These are phyloP conservation scores for Fusarium neocosmosporiellum DNA, from an alignment of 2,329 filamentous ascomycete species.

Conservation along the genomic window DNA sequence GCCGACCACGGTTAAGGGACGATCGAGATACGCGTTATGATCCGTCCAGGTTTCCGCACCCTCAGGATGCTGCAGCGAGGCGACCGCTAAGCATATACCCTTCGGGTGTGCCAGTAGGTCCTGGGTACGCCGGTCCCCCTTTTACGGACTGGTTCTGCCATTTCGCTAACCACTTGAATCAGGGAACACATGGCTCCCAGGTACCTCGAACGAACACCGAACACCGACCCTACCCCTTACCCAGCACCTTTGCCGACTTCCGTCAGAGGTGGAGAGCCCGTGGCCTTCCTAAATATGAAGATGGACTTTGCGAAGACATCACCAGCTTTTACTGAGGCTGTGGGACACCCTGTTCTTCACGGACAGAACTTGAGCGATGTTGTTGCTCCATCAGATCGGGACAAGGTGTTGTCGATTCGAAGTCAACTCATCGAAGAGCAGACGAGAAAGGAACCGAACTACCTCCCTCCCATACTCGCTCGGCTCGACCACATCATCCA, in stretches of 20 bases:
- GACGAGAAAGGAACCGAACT: conserved; percentile 67
- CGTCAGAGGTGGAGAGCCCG: conserved; percentile 59
- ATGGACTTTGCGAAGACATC: conserved; percentile 69
- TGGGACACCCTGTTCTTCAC: conserved; percentile 60
- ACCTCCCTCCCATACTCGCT: conserved; percentile 72
- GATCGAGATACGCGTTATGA: conserved; percentile 72
- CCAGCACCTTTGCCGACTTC: conserved; percentile 56
- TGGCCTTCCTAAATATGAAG: conserved; percentile 69
- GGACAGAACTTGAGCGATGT: conserved; percentile 66
- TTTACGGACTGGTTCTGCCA: conserved; percentile 61
- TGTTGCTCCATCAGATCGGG: conserved; percentile 62
- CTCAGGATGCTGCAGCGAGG: conserved; percentile 58
- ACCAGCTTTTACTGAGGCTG: conserved; percentile 64
- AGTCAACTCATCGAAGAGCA: conserved; percentile 68
- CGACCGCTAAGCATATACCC: conserved; percentile 65
- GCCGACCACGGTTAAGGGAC: conserved; percentile 80
- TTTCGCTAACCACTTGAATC: conserved; percentile 63
- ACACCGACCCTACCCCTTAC: conserved; percentile 62
- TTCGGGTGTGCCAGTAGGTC: conserved; percentile 54
- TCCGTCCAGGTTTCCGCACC: conserved; percentile 57
- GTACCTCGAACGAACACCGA: conserved; percentile 63
- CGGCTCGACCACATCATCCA: conserved; percentile 67
- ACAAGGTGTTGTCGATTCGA: conserved; percentile 63
- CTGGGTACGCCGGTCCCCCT: conserved; percentile 60
- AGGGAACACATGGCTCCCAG: conserved; percentile 60